These are phyloP conservation scores for Sphaerulina vaccinii DNA, from an alignment of 2,329 filamentous ascomycete genomes.

Conservation along the genomic window DNA sequence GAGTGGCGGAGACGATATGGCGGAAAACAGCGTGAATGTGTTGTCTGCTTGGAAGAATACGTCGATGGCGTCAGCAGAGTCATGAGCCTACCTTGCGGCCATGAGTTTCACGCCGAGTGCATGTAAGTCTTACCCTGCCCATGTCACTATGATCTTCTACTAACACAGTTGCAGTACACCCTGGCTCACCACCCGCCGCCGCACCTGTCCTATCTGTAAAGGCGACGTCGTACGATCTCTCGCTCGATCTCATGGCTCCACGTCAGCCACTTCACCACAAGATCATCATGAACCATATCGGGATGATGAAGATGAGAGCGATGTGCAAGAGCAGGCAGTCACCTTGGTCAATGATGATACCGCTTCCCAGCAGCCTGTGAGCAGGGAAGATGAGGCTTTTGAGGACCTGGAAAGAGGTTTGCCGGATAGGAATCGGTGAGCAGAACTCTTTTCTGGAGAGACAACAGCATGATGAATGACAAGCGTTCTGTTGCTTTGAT, in stretches of 20 bases:
- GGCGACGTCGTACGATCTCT: constrained; percentile 76
- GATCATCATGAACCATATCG: constrained; percentile 17
- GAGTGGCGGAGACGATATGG: constrained; percentile 60
- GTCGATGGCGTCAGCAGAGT: constrained; percentile 89
- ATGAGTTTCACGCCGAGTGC: constrained; percentile 97
- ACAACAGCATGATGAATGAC: neutral
- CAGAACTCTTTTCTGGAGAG: too few relatives aligned
- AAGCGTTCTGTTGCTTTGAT: too few relatives aligned
- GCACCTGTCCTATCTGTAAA: constrained; percentile 99
- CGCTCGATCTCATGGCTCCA: constrained; percentile 26
- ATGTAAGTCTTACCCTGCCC: constrained; percentile 66
- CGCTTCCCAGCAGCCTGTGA: constrained; percentile 33
- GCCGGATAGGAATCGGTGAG: constrained; percentile 25
- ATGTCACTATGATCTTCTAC: neutral
- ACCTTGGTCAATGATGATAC: constrained; percentile 36
- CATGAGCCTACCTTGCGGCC: constrained; percentile 95
- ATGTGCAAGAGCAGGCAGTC: constrained; percentile 37
- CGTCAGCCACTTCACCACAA: constrained; percentile 18
- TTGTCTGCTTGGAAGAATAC: constrained; percentile 95
- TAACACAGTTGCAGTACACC: constrained; percentile 66
- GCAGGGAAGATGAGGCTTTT: constrained; percentile 36
- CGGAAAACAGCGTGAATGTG: constrained; percentile 77
- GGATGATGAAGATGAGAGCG: constrained; percentile 30
- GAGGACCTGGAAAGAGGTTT: constrained; percentile 39
- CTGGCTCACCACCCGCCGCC: constrained; percentile 90